Conservation (phyloP, 2,329 filamentous ascomycete species). For the Penicillium concentricum region DNA sequence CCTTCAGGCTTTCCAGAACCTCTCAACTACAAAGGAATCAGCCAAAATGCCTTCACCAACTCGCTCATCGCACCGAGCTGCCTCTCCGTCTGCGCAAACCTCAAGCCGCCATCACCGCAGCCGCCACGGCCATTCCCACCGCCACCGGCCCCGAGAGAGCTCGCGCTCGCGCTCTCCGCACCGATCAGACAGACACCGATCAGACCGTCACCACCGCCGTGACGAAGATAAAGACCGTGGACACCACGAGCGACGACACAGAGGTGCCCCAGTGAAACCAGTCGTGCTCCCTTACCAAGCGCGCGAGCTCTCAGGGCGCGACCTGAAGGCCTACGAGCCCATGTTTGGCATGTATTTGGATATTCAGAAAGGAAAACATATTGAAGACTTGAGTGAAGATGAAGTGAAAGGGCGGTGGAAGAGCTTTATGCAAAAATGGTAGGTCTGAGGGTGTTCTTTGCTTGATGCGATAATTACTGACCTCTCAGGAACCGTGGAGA, state of each 20-base stretch:
- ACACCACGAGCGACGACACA: slow-evolving; percentile 15
- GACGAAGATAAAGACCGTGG: slow-evolving; percentile 31
- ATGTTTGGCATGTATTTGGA: slow-evolving; percentile 83
- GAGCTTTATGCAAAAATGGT: slow-evolving; percentile 88
- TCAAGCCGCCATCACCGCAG: slow-evolving; percentile 19
- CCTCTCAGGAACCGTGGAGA: slow-evolving; percentile 74
- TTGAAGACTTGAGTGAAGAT: slow-evolving; percentile 68
- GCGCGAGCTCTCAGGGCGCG: slow-evolving; percentile 64
- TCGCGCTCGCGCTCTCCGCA: slow-evolving; percentile 41
- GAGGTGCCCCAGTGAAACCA: slow-evolving; percentile 18
- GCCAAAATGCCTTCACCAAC: slow-evolving; percentile 18
- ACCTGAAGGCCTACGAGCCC: slow-evolving; percentile 64
- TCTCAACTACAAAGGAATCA: neutral
- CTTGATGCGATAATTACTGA: slow-evolving; percentile 39
- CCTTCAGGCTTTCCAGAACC: neutral
- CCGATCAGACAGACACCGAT: slow-evolving; percentile 29
- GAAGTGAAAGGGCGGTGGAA: slow-evolving; percentile 87
- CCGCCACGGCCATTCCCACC: slow-evolving; percentile 20
- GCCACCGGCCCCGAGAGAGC: slow-evolving; percentile 23
- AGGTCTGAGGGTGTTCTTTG: slow-evolving; percentile 30
- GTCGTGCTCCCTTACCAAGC: slow-evolving; percentile 64
- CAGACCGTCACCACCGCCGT: slow-evolving; percentile 38
- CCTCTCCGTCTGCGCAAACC: slow-evolving; percentile 5
- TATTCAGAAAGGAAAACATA: slow-evolving; percentile 74
- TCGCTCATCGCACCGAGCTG: slow-evolving; percentile 4